Evolutionary conservation across 768 basidiomycete species (phyloP), one percentile per base, ranked within the genome.

Genomic region (Xerocomellus amylosporus): DNA sequence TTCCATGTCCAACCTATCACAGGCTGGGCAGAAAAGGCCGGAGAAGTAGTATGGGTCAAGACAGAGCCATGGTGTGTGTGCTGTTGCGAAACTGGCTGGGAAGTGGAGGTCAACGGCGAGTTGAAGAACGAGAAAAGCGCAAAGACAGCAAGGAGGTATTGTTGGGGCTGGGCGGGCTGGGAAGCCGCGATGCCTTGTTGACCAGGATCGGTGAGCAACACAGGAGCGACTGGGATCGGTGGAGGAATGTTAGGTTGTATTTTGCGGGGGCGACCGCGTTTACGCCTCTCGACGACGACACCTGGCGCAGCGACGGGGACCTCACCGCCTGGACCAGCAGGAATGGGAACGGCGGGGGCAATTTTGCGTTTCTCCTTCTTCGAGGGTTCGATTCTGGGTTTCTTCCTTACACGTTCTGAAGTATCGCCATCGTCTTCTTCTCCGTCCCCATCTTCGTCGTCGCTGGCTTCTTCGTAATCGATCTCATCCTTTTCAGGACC

Each of bases 61-160:
- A 88, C 84, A 8, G 76, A 71, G 7, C 88, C 88, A 13, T 80
- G 75, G 55, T 87, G 85, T 0, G 77, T 73, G 47, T 86, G 81
- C n/a, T 57, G 60, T 30, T 68, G 67, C 4, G 68, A 47, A 22
- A 66, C 51, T 10, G 67, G 63, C 28, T 67, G 59, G 1, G 76
- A 58, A 10, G 73, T 70, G 1, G 80, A 75, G 0, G 85, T 77
- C 17, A 88, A 68, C 2, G 87, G 84, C 0, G 86, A 87, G 62
- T 88, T 90, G 76, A 91, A 89, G 73, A 93, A 88, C 0, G 88
- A 91, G 73, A 93, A 90, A 50, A 93, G 76, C 0, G 88, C 88
- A 62, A 93, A 93, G 26, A 83, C 83, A 26, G 88, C 90, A 44
- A 93, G 82, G 48, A 93, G 84, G 68, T 88, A 91, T 57, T 90